A percentile compares a stretch with the other conserved stretches of the same genome.
Conservation (phyloP, 2,329 filamentous ascomycete genomes). For the Didymella keratinophila region DNA sequence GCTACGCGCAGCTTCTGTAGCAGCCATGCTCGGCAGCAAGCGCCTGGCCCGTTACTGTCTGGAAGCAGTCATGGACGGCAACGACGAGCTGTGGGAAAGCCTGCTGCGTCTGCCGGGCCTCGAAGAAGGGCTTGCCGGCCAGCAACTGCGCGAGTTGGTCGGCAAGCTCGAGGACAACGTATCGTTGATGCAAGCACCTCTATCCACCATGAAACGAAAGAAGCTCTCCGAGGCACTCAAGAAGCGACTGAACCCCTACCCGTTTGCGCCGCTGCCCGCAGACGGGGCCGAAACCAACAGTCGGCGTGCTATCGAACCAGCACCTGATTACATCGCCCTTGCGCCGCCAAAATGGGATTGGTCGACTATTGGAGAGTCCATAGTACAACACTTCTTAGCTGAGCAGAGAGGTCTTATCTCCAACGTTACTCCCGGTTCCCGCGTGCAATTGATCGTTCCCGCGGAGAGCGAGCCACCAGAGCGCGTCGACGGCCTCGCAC, state of each 20-base stretch:
- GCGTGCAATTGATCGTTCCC: conserved; percentile 55
- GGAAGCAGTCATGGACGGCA: conserved; percentile 69
- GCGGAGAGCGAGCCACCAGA: conserved; percentile 28
- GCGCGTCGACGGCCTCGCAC: conserved; percentile 10
- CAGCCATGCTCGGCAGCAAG: conserved; percentile 64
- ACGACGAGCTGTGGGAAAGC: conserved; percentile 64
- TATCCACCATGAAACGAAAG: conserved; percentile 59
- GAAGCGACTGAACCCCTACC: conserved; percentile 63
- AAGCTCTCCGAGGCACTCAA: conserved; percentile 62
- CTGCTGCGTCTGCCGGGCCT: conserved; percentile 64
- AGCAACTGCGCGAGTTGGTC: conserved; percentile 54
- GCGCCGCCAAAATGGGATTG: conserved; percentile 54
- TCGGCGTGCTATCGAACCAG: conserved; percentile 26
- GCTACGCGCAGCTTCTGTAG: conserved; percentile 67
- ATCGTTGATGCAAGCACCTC: conserved; percentile 61
- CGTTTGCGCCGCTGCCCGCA: conserved; percentile 49
- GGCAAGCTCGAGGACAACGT: conserved; percentile 62
- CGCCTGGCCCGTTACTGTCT: conserved; percentile 68
- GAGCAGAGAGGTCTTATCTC: conserved; percentile 49
- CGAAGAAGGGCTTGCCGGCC: conserved; percentile 48
- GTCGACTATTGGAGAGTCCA: conserved; percentile 58
- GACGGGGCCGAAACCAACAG: conserved; percentile 39
- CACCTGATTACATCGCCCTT: conserved; percentile 49
- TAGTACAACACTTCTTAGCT: conserved; percentile 54
- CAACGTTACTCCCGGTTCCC: conserved; percentile 47